Evolutionary conservation across 345 rosid genomes (phyloP).

Genomic region (Eucalyptus curtisii): DNA sequence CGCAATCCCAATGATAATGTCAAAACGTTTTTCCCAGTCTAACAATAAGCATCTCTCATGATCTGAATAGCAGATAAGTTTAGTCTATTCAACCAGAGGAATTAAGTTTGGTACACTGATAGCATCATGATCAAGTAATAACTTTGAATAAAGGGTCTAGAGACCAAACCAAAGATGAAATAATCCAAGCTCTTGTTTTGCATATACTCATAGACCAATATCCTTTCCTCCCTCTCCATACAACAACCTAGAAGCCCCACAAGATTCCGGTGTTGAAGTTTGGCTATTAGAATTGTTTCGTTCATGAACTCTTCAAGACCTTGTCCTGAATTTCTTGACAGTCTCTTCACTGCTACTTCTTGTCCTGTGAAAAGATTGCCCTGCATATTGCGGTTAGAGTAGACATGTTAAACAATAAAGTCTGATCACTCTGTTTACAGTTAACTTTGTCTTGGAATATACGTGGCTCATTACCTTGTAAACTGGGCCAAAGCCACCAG

Average conservation of each 20-base stretch:
- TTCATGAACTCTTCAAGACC: constrained; percentile 20
- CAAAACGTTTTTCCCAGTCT: neutral
- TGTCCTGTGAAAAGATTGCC: constrained; percentile 19
- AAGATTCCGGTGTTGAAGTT: constrained; percentile 46
- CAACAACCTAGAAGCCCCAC: constrained; percentile 36
- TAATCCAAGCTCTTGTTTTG: constrained; percentile 22
- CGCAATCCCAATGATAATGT: neutral
- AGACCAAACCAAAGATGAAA: constrained; percentile 26
- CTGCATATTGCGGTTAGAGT: constrained; percentile 3
- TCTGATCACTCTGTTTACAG: neutral
- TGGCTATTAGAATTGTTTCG: constrained; percentile 32
- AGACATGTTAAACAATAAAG: neutral
- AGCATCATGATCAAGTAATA: neutral
- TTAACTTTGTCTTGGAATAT: neutral
- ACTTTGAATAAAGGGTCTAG: neutral
- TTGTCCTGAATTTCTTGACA: constrained; percentile 27
- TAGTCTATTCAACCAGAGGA: neutral
- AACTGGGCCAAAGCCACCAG: constrained; percentile 36
- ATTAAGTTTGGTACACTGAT: neutral
- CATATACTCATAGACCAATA: constrained; percentile 26
- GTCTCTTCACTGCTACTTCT: constrained; percentile 42
- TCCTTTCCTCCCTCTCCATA: constrained; percentile 20
- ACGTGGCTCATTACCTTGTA: constrained; percentile 9
- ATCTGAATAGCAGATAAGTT: constrained; percentile 1
- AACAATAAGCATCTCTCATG: neutral